A percentile compares a stretch with the other conserved stretches of the same genome.
phyloP scores from a whole-genome alignment of 257 asterid genomes.

The Cruciata laevipes region DNA sequence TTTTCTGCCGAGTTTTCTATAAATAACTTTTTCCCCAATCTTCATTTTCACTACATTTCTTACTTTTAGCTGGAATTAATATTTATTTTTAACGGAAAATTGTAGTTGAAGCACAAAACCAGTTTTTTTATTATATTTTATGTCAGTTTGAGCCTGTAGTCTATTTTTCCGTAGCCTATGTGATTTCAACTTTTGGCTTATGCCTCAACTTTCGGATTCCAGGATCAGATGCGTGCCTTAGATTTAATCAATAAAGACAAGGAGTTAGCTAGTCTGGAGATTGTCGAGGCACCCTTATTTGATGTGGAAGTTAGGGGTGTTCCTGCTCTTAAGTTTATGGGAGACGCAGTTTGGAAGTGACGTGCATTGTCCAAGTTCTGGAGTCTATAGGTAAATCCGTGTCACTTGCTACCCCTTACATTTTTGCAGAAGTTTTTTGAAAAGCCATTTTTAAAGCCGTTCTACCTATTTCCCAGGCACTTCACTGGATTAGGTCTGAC shows the following conservation, averaged over 20 bases:
- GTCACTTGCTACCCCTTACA: not conserved
- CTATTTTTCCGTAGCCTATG: not conserved
- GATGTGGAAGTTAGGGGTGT: slow-evolving; percentile 71
- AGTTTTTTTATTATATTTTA: too few relatives aligned
- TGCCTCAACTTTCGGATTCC: slow-evolving; percentile 7
- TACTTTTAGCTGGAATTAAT: not conserved
- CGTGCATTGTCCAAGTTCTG: not conserved
- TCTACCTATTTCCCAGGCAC: not conserved
- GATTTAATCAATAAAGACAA: slow-evolving; percentile 47
- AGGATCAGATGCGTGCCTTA: slow-evolving; percentile 67
- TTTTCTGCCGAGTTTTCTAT: not conserved
- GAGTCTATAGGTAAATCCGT: not conserved
- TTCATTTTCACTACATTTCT: not conserved
- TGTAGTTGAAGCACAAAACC: not conserved
- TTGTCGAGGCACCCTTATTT: slow-evolving; percentile 43
- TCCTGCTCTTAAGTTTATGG: slow-evolving; percentile 63
- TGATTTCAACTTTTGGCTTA: not conserved
- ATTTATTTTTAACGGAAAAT: not conserved
- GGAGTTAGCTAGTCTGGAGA: slow-evolving; percentile 36
- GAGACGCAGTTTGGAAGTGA: slow-evolving; percentile 60
- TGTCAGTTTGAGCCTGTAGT: slow-evolving; percentile 6
- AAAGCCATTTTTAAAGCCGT: not conserved
- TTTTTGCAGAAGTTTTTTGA: not conserved
- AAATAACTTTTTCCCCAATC: not conserved
- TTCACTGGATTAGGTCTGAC: not conserved